These are phyloP conservation scores for Sphagnum contortum DNA, from an alignment of 225 moss, liverwort and hornwort genomes.

Conservation along the genomic window DNA sequence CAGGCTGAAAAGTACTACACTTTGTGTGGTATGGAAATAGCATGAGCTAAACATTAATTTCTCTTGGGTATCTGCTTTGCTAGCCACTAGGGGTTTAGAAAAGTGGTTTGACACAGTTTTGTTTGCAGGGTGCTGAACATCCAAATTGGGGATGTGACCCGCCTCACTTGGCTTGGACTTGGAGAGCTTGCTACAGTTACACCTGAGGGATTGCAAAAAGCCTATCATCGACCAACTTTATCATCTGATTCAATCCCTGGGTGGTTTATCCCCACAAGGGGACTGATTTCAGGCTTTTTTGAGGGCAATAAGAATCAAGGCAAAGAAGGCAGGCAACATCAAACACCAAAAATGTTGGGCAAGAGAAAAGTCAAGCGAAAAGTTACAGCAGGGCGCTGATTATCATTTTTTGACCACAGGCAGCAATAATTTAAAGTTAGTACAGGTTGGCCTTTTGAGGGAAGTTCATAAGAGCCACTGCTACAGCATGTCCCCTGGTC, in stretches of 20 bases:
- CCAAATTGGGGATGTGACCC: conserved; percentile 81
- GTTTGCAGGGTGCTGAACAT: conserved; percentile 67
- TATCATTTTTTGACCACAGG: conserved; percentile 8
- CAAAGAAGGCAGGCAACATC: conserved; percentile 65
- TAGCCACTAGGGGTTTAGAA: too few relatives aligned
- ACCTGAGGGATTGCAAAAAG: conserved; percentile 47
- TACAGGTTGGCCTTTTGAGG: conserved; percentile 9
- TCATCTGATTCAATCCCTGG: conserved; percentile 65
- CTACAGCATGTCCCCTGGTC: conserved; percentile 6
- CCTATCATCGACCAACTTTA: conserved; percentile 70
- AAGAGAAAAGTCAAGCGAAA: conserved; percentile 95
- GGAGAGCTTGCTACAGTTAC: conserved; percentile 40
- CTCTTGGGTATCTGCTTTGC: too few relatives aligned
- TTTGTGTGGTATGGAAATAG: too few relatives aligned
- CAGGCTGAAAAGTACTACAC: too few relatives aligned
- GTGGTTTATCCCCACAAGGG: conserved; percentile 80
- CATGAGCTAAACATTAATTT: too few relatives aligned
- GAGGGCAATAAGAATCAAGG: conserved; percentile 68
- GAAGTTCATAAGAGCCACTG: conserved; percentile 11
- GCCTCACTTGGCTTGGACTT: conserved; percentile 77
- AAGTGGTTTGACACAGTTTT: too few relatives aligned
- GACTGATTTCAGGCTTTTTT: conserved; percentile 74
- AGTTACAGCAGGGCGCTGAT: conserved; percentile 60
- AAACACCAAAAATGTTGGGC: conserved; percentile 69
- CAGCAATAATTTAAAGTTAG: conserved; percentile 5